Percentiles rank a stretch among this genome's conserved stretches.
Conservation (phyloP, 192 early-diverging fungal genomes). For the Coemansia sp. region DNA sequence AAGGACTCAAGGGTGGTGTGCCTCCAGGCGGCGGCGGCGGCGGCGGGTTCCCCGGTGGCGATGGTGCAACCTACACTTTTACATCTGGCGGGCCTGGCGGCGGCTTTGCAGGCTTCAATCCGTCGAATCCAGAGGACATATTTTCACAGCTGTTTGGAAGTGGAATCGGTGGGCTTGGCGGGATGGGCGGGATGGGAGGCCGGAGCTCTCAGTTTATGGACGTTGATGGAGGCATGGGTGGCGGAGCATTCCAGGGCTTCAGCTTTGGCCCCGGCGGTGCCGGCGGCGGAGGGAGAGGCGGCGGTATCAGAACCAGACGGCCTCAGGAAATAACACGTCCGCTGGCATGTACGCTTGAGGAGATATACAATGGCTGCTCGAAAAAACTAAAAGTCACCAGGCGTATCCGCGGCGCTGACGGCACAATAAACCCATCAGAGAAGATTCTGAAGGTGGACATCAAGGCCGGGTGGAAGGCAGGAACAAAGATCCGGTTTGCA, state of each 20-base stretch:
- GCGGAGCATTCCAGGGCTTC: constrained; percentile 34
- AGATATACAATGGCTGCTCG: constrained; percentile 83
- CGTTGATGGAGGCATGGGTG: constrained; percentile 55
- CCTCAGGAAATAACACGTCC: constrained; percentile 66
- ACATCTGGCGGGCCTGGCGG: constrained; percentile 58
- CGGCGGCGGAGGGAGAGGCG: constrained; percentile 25
- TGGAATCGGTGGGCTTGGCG: constrained; percentile 14
- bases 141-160: constrained; percentile 86
- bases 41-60: constrained; percentile 33
- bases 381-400: constrained; percentile 94
- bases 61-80: constrained; percentile 70
- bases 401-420: constrained; percentile 44
- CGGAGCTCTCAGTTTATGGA: constrained; percentile 57
- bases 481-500: constrained; percentile 92
- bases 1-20: constrained; percentile 72
- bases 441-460: constrained; percentile 84
- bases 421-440: constrained; percentile 57
- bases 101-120: constrained; percentile 72
- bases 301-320: constrained; percentile 50
- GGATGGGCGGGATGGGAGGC: constrained; percentile 35
- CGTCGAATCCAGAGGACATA: constrained; percentile 86
- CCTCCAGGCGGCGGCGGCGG: constrained; percentile 60
- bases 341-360: constrained; percentile 84
- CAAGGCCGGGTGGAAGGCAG: constrained; percentile 97
- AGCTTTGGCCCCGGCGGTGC: constrained; percentile 21